Percentiles rank a stretch among this genome's conserved stretches.
These are phyloP conservation scores for Ceratocystis harringtonii DNA, from an alignment of 2,329 filamentous ascomycete genomes.

Conservation along the genomic window DNA sequence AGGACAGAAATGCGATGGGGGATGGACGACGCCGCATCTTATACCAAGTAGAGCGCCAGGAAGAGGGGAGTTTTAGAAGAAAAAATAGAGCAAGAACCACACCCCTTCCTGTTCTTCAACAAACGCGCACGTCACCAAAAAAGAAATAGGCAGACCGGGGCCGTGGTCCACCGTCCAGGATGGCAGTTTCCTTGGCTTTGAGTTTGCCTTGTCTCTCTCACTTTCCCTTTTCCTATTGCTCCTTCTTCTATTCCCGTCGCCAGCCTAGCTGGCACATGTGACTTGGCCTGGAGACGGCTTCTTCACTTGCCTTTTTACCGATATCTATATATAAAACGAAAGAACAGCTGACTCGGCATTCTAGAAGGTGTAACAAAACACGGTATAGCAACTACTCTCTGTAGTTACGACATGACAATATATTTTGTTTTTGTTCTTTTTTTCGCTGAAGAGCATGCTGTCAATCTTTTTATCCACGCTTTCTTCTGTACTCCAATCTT, in stretches of 20 bases:
- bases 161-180: background rate
- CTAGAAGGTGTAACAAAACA: too few species aligned
- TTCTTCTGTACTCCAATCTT: background rate
- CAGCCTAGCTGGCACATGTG: background rate
- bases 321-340: background rate
- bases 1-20: background rate
- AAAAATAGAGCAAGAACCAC: background rate
- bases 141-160: background rate
- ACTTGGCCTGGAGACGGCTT: background rate
- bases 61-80: background rate
- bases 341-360: background rate
- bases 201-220: background rate
- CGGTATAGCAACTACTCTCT: too few species aligned
- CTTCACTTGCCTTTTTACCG: background rate
- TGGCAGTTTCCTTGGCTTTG: background rate
- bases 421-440: background rate
- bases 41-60: background rate
- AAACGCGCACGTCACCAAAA: constrained; percentile 4
- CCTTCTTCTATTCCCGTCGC: background rate
- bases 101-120: background rate
- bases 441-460: background rate
- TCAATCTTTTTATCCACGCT: background rate
- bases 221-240: background rate
- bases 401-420: too few species aligned
- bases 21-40: background rate